Base-by-base conservation (phyloP, 2,329 filamentous ascomycete species). In the Alternaria sp. region DNA sequence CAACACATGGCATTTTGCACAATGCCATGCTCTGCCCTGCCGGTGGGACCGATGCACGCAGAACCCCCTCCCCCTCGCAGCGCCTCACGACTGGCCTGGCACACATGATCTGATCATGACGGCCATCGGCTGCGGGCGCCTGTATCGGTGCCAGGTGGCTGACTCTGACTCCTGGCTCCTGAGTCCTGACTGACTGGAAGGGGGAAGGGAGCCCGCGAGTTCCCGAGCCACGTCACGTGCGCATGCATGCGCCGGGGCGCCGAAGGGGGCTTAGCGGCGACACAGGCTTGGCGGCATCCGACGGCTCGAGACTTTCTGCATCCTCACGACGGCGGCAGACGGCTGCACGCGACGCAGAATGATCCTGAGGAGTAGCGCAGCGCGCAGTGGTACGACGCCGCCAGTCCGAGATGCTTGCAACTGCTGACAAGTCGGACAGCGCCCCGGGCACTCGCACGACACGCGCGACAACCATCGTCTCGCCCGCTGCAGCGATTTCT, bases 281-380 rank as follows among this genome's bases (percentile, higher is more conserved):
- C 13, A 5, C n/a, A 7, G 8, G 17, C 58, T 60, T 60, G 54
- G 54, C 51, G 28, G 8, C 48, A 13, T 36, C 28, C 28, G 17
- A 17, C 28, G 28, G 31, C 41, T 39, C 46, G 55, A 61, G 51
- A 61, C 17, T 61, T 61, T 51, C 50, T 52, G 40, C 4, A 37
- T 14, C 11, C n/a, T n/a, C 49, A 52, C 37, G 17, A 40, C 51
- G 37, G 37, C 17, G 17, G 17, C 17, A 17, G 17, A 17, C 23
- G 46, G 55, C 40, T 50, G 44, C 37, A 44, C 57, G 53, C 53
- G 45, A 41, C 44, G 29, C 54, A 61, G 51, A 53, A 82, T 81
- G 80, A 81, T 81, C 64, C 62, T 81, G 71, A 71, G 80, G 73
- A 72, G 76, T 54, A 58, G 80, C 41, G 70, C 73, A 51, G 71